phyloP scores from a whole-genome alignment of 495 filamentous ascomycete species.

The Penicillium herquei region DNA sequence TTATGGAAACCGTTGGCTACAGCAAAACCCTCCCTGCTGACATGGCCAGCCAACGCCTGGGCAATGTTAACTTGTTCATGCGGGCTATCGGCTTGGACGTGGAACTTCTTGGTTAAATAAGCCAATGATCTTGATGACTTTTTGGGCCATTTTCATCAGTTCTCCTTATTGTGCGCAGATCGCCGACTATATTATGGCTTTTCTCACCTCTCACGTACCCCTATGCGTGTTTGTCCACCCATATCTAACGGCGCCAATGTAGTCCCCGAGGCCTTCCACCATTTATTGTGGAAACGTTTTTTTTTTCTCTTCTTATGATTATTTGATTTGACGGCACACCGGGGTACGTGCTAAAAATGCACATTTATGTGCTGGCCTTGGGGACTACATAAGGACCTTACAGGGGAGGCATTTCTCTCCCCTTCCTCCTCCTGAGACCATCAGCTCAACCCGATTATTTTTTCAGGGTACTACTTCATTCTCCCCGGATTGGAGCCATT shows the following conservation, averaged over 20 bases:
- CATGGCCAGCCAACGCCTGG: constrained; percentile 73
- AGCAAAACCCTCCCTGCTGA: constrained; percentile 86
- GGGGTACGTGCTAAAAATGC: constrained; percentile 1
- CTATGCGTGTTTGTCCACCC: neutral
- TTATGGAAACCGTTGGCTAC: constrained; percentile 90
- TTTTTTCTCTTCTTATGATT: neutral
- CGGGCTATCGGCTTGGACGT: constrained; percentile 96
- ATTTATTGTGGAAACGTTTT: constrained; percentile 1
- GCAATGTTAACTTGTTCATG: constrained; percentile 98
- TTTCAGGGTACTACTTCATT: constrained; percentile 1
- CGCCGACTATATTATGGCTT: neutral
- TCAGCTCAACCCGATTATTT: constrained; percentile 7
- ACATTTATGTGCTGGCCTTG: neutral
- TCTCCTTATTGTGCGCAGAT: neutral
- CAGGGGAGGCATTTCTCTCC: neutral
- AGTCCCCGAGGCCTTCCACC: constrained; percentile 3
- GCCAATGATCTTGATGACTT: neutral
- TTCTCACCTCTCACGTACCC: neutral
- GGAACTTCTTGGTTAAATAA: constrained; percentile 72
- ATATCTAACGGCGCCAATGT: neutral
- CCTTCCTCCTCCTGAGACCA: neutral
- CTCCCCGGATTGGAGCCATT: neutral
- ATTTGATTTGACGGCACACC: neutral
- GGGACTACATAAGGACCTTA: neutral
- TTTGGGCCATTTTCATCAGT: neutral